Evolutionary conservation across 176 grass and related monocot species (phyloP).

Genomic region (Eleusine coracana): DNA sequence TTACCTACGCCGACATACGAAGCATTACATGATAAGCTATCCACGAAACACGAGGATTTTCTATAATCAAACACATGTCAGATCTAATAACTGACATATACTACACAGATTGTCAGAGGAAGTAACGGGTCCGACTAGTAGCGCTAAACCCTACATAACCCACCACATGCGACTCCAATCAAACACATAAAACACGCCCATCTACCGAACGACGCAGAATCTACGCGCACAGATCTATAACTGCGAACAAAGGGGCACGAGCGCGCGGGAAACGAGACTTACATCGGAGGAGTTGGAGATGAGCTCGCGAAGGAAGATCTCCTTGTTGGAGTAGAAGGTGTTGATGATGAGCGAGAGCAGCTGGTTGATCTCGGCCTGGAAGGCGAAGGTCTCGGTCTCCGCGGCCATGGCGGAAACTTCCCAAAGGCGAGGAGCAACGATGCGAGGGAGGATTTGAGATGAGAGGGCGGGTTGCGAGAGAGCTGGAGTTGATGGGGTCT

Average conservation of each 20-base stretch:
- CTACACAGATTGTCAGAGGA: background rate
- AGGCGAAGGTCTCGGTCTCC: constrained; percentile 92
- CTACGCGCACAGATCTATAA: background rate
- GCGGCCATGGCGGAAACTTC: constrained; percentile 57
- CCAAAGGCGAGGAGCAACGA: background rate
- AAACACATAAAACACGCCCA: background rate
- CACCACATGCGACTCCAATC: background rate
- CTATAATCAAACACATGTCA: too few relatives aligned
- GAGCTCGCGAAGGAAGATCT: constrained; percentile 95
- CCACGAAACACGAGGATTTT: too few relatives aligned
- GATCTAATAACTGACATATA: background rate
- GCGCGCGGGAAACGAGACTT: background rate
- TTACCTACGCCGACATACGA: too few relatives aligned
- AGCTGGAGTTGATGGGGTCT: background rate
- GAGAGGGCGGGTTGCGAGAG: background rate
- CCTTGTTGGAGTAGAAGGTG: constrained; percentile 99
- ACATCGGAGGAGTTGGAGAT: constrained; percentile 95
- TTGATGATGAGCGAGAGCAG: constrained; percentile 94
- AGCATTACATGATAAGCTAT: background rate
- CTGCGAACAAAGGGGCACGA: background rate
- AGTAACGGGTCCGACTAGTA: background rate
- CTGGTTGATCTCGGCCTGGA: constrained; percentile 99
- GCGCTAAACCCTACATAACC: constrained; percentile 1
- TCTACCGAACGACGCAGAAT: background rate
- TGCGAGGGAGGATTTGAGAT: constrained; percentile 11